Conservation (phyloP, 257 asterid genomes). For the Primulina eburnea region DNA sequence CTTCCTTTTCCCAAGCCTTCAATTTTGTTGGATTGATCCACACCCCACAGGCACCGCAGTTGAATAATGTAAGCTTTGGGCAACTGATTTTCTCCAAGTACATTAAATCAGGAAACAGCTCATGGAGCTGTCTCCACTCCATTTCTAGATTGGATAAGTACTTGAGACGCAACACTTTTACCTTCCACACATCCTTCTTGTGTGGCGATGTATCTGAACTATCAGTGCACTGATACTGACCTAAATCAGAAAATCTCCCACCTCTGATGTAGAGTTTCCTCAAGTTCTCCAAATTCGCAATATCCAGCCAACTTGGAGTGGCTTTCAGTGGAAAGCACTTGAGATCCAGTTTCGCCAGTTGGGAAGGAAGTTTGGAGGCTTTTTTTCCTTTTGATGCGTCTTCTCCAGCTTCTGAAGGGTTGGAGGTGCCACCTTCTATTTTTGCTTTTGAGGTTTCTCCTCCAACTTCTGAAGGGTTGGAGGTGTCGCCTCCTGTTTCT, state of each 20-base stretch:
- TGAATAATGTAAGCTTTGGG: constrained; percentile 45
- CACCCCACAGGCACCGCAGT: constrained; percentile 44
- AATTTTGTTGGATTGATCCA: constrained; percentile 34
- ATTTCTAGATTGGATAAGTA: constrained; percentile 37
- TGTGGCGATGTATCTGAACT: not conserved
- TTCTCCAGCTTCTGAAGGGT: no score
- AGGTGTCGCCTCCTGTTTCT: not conserved
- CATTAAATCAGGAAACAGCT: constrained; percentile 36
- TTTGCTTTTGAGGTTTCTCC: constrained; percentile 16
- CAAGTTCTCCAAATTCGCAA: constrained; percentile 20
- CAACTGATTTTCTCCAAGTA: constrained; percentile 47
- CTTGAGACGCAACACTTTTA: constrained; percentile 42
- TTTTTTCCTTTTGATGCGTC: not conserved
- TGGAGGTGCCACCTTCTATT: no score
- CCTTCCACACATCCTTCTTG: constrained; percentile 29
- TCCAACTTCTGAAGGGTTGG: constrained; percentile 17
- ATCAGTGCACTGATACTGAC: constrained; percentile 31
- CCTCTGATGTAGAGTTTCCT: constrained; percentile 50
- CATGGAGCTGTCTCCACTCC: constrained; percentile 42
- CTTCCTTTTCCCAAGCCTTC: not conserved
- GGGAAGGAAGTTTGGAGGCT: constrained; percentile 5
- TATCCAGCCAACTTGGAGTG: constrained; percentile 38
- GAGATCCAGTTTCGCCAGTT: constrained; percentile 46
- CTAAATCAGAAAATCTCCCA: constrained; percentile 41
- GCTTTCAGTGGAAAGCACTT: constrained; percentile 34